These are phyloP conservation scores for Acacia melanoxylon DNA, from an alignment of 306 rosid species.

Conservation along the genomic window DNA sequence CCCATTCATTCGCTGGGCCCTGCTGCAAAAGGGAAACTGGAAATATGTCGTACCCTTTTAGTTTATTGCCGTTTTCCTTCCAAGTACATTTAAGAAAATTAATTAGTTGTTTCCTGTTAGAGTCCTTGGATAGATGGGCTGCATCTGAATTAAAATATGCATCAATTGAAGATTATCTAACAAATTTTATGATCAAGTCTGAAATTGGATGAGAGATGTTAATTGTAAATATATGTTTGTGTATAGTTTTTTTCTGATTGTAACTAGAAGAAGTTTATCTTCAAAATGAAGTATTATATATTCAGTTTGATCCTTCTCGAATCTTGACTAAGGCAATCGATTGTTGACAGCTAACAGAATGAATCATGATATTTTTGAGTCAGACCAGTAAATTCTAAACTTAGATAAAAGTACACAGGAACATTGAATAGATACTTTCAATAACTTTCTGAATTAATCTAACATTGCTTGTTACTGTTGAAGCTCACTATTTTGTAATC, in stretches of 20 bases:
- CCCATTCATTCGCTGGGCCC: not conserved
- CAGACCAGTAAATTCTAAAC: not conserved
- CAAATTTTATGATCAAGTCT: not conserved
- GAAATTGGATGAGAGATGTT: not conserved
- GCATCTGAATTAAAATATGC: not conserved
- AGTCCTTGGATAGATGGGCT: not conserved
- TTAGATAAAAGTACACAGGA: not conserved
- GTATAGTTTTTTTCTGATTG: not conserved
- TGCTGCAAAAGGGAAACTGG: not conserved
- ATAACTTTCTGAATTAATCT: no score
- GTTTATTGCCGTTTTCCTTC: not conserved
- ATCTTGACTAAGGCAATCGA: not conserved
- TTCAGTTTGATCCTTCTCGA: not conserved
- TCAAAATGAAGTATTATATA: not conserved
- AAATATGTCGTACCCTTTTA: not conserved
- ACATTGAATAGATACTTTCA: not conserved
- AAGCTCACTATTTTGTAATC: not conserved
- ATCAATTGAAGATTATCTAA: not conserved
- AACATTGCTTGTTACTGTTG: not conserved
- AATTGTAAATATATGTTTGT: not conserved
- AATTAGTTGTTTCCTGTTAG: not conserved
- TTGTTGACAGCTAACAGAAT: not conserved
- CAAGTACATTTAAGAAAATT: not conserved
- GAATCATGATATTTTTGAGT: not conserved
- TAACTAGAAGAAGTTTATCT: not conserved